Base-by-base conservation (phyloP, 2,329 filamentous ascomycete genomes). In the Acarospora socialis region DNA sequence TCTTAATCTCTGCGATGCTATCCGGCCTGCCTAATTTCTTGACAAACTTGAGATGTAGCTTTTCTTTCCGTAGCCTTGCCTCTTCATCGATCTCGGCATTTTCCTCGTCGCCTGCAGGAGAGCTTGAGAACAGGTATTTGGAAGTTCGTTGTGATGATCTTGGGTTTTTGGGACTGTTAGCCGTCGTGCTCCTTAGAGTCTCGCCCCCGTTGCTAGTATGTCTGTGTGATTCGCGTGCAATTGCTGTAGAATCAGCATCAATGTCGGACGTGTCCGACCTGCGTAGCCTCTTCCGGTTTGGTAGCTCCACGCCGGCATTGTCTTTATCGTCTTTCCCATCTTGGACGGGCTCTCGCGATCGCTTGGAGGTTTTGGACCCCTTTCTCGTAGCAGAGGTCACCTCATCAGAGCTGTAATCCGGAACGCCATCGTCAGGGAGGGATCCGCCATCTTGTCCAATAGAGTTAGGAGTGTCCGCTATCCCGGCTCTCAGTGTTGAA, bases 1-100 rank as follows among this genome's bases (percentile, higher is more conserved):
- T 64, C 46, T 72, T 73, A 32, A 79, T 68, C 39, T 73, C 68
- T 16, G 70, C 65, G 42, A 92, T 64, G 49, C 82, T 87, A 49
- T 93, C 84, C 1, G 84, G 77, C 25, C 80, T 73, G 1, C 87
- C 86, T 2, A 98, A 70, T 53, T 87, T 93, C 63, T 81, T 81
- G 19, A 95, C 78, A 48, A 95, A 98, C 45, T 75, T 79, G 39
- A 70, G 65, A 50, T 94, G 90, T 15, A 94, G 59, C 29, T 73
- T 73, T 36, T 79, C 71, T 48, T 78, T 84, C 36, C 65, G 63
- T 40, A 61, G 68, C 43, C 59, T 66, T 2, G 61, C 61, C 3
- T 59, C 57, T 32, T 69, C 69, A 5, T 66, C 62, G 9, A 71
- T 65, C 3, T 56, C 53, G 1, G 54, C 52, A 9, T 57, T 53